Evolutionary conservation across 768 basidiomycete genomes (phyloP).

Genomic region (Phylloporus sp.): DNA sequence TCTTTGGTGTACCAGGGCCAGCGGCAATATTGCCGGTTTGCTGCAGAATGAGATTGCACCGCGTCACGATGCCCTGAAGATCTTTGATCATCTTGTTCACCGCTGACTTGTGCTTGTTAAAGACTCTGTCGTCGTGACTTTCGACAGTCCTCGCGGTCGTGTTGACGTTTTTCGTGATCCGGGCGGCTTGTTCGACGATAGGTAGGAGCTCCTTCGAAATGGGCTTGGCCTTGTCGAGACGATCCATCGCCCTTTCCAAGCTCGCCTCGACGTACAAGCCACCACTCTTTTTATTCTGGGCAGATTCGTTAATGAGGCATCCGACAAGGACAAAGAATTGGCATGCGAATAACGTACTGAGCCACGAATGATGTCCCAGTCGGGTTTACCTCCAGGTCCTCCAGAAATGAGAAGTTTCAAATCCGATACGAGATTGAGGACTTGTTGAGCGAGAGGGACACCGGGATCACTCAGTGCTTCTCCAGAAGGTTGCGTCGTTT

Average conservation of each 20-base stretch:
- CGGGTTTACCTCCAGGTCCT: constrained; percentile 10
- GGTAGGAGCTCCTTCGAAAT: constrained; percentile 12
- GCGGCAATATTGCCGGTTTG: constrained; percentile 12
- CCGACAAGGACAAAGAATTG: not conserved
- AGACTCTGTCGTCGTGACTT: not conserved
- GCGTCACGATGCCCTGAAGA: constrained; percentile 14
- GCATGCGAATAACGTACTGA: constrained; percentile 2
- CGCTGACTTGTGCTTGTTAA: constrained; percentile 2
- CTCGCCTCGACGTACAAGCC: constrained; percentile 16
- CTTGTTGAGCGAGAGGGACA: constrained; percentile 4
- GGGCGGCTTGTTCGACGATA: constrained; percentile 1
- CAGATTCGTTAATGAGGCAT: not conserved
- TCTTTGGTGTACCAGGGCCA: constrained; percentile 15
- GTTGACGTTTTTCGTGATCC: constrained; percentile 1
- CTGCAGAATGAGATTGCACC: constrained; percentile 17
- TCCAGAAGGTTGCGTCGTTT: constrained; percentile 8
- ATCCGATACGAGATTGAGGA: constrained; percentile 6
- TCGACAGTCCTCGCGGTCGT: constrained; percentile 4
- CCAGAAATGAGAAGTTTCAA: constrained; percentile 11
- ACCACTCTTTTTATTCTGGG: constrained; percentile 9
- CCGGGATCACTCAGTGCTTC: constrained; percentile 11
- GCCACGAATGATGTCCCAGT: constrained; percentile 14
- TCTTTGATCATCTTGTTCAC: constrained; percentile 14
- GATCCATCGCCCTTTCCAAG: constrained; percentile 8
- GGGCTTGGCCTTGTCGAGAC: constrained; percentile 13